Conservation (phyloP, 2,329 filamentous ascomycete genomes). For the Thyridium curvatum region DNA sequence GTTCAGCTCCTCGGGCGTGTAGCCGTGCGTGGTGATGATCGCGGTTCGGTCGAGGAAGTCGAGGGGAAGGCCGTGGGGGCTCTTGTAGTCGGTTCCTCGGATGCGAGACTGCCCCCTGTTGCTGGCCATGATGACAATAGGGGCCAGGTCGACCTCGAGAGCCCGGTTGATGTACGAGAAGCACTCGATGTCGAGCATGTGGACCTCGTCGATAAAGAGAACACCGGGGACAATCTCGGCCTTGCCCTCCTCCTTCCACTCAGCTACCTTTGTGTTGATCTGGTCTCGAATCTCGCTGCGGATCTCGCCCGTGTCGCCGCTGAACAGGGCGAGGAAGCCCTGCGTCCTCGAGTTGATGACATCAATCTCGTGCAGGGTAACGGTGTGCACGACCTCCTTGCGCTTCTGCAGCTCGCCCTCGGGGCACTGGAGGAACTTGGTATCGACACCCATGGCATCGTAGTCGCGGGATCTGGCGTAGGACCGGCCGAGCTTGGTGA, state of each 20-base stretch:
- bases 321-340: conserved; percentile 94
- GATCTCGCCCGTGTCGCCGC: conserved; percentile 96
- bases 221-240: conserved; percentile 96
- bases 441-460: conserved; percentile 97
- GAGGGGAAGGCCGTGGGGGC: conserved; percentile 86
- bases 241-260: conserved; percentile 99
- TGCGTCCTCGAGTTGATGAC: conserved; percentile 99
- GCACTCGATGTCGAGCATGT: conserved; percentile 99
- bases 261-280: conserved; percentile 97
- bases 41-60: conserved; percentile 95
- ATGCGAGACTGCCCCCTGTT: conserved; percentile 91
- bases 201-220: conserved; percentile 96
- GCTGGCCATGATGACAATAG: conserved; percentile 98
- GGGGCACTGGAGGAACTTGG: conserved; percentile 95
- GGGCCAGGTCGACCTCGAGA: conserved; percentile 87
- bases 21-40: conserved; percentile 90
- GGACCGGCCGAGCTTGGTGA: conserved; percentile 91
- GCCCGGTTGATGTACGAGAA: conserved; percentile 98
- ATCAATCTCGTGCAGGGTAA: conserved; percentile 95
- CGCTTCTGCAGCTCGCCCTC: conserved; percentile 97
- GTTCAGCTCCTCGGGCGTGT: conserved; percentile 76
- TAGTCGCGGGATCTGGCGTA: conserved; percentile 95
- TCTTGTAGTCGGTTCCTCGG: conserved; percentile 86
- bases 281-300: conserved; percentile 95
- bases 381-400: conserved; percentile 94